Conservation (phyloP, 2,329 filamentous ascomycete species). For the Apiospora hydei region DNA sequence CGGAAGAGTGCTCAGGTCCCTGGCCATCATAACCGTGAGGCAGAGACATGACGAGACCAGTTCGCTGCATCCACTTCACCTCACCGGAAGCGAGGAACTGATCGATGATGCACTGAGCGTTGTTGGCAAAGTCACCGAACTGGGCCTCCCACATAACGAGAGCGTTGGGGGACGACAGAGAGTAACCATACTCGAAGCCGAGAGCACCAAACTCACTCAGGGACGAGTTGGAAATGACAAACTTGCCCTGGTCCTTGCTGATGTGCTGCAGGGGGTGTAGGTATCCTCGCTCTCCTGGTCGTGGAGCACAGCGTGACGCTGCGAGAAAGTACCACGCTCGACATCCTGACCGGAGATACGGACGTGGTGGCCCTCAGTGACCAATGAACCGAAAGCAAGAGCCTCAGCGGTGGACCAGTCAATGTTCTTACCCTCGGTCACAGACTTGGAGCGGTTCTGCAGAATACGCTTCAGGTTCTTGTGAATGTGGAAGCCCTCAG, state of each 20-base stretch:
- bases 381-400: slow-evolving; percentile 90
- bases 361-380: slow-evolving; percentile 93
- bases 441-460: slow-evolving; percentile 86
- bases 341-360: slow-evolving; percentile 98
- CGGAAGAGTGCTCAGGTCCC: slow-evolving; percentile 97
- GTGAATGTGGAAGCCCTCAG: slow-evolving; percentile 88
- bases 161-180: slow-evolving; percentile 92
- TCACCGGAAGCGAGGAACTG: slow-evolving; percentile 98
- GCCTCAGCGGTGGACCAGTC: slow-evolving; percentile 98
- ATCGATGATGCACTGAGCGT: slow-evolving; percentile 98
- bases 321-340: slow-evolving; percentile 98
- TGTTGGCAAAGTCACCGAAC: slow-evolving; percentile 99
- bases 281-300: slow-evolving; percentile 95
- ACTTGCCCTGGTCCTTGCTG: slow-evolving; percentile 90
- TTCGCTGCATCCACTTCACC: slow-evolving; percentile 98
- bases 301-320: slow-evolving; percentile 95
- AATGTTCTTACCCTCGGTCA: slow-evolving; percentile 90
- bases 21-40: slow-evolving; percentile 98
- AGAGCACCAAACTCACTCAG: slow-evolving; percentile 75
- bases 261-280: slow-evolving; percentile 90
- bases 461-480: slow-evolving; percentile 98
- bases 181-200: slow-evolving; percentile 99
- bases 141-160: slow-evolving; percentile 99
- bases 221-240: slow-evolving; percentile 97
- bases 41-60: slow-evolving; percentile 92